Evolutionary conservation across 2,329 filamentous ascomycete genomes (phyloP).

Genomic region (Gnomoniopsis sp.): DNA sequence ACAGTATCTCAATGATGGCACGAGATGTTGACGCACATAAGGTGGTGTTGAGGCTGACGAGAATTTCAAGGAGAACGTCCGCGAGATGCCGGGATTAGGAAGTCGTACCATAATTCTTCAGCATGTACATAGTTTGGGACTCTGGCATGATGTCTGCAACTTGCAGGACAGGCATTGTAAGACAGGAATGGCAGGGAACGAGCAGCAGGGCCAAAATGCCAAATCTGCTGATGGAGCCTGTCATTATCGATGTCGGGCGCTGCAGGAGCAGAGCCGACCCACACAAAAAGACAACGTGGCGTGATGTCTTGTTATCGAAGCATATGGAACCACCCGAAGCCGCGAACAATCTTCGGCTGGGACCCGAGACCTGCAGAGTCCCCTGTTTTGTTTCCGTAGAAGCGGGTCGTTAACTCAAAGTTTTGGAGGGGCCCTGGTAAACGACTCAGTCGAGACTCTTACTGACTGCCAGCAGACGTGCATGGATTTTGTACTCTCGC

Average conservation of each 20-base stretch:
- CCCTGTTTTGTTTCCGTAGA: background rate
- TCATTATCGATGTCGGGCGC: too few relatives aligned
- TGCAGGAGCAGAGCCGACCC: background rate
- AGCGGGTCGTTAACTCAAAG: background rate
- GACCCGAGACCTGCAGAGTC: conserved; percentile 9
- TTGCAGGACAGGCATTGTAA: background rate
- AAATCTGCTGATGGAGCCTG: too few relatives aligned
- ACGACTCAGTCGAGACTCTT: too few relatives aligned
- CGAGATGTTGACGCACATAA: too few relatives aligned
- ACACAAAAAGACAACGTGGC: conserved; percentile 8
- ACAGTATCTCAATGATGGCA: too few relatives aligned
- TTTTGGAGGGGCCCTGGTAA: background rate
- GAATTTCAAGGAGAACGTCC: background rate
- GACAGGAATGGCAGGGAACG: too few relatives aligned
- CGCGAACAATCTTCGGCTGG: conserved; percentile 9
- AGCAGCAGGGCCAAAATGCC: too few relatives aligned
- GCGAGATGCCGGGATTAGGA: background rate
- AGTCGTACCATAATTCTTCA: background rate
- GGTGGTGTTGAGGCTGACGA: too few relatives aligned
- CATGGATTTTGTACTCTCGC: background rate
- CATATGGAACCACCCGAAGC: background rate
- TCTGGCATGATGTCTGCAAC: conserved; percentile 1
- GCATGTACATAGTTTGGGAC: background rate
- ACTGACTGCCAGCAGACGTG: too few relatives aligned
- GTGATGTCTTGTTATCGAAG: conserved; percentile 4